Conservation (phyloP, 73 alveolate genomes). For the Stentor coeruleus region DNA sequence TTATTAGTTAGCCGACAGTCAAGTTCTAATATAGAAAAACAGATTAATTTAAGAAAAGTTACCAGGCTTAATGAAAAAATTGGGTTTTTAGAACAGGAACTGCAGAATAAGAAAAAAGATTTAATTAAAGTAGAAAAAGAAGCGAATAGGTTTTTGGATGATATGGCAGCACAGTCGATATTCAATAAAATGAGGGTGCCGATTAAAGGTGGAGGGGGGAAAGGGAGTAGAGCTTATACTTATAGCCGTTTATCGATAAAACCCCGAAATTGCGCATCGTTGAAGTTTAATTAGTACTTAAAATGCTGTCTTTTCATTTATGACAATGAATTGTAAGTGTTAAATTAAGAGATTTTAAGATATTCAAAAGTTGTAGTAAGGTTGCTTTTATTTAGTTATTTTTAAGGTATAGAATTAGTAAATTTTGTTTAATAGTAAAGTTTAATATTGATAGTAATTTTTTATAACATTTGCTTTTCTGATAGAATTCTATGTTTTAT, state of each 20-base stretch:
- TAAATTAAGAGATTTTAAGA: too few relatives aligned
- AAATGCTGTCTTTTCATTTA: too few relatives aligned
- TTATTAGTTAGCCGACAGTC: not conserved
- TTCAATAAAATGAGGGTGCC: not conserved
- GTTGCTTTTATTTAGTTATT: too few relatives aligned
- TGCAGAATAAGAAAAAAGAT: not conserved
- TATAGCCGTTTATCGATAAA: not conserved
- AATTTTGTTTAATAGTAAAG: too few relatives aligned
- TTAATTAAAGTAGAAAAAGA: not conserved
- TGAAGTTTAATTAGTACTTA: too few relatives aligned
- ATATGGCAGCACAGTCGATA: not conserved
- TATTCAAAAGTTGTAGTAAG: too few relatives aligned
- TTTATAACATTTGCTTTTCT: too few relatives aligned
- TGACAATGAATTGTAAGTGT: too few relatives aligned
- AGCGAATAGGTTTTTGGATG: slow-evolving; percentile 1
- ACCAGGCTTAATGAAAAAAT: slow-evolving; percentile 5
- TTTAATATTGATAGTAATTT: too few relatives aligned
- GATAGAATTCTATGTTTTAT: too few relatives aligned
- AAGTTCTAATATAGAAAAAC: not conserved
- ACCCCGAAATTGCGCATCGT: not conserved
- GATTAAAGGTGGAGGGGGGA: not conserved
- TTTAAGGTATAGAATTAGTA: too few relatives aligned
- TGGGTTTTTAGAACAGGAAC: not conserved
- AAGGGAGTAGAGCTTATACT: not conserved
- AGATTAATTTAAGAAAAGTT: not conserved